Percentiles rank a stretch among this genome's conserved stretches.
Conservation (phyloP, 2,329 filamentous ascomycete species). For the Diaporthe australafricana region DNA sequence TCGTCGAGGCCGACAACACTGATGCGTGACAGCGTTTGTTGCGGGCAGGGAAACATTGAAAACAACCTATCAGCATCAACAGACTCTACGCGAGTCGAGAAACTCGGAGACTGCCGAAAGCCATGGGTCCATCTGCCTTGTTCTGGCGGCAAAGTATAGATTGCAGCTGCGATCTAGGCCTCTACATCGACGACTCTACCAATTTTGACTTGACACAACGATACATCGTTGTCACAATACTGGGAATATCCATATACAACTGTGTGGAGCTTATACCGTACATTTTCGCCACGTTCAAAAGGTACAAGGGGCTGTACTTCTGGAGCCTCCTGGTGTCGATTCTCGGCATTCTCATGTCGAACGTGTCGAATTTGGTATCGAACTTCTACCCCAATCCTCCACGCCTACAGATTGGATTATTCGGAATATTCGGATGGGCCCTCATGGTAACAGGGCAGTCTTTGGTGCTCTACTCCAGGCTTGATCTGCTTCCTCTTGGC, state of each 20-base stretch:
- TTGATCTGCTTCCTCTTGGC: neutral
- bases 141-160: neutral
- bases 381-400: conserved; percentile 3
- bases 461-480: neutral
- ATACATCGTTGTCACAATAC: neutral
- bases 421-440: neutral
- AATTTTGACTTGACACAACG: neutral
- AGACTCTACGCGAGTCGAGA: neutral
- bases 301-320: neutral
- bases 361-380: neutral
- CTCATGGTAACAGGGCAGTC: conserved; percentile 5
- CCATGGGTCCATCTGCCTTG: neutral
- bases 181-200: neutral
- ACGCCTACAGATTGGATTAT: neutral
- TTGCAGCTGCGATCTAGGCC: neutral
- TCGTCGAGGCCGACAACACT: no score
- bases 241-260: conserved; percentile 1
- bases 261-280: neutral
- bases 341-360: conserved; percentile 6
- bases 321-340: neutral
- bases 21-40: no score
- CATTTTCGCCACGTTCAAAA: conserved; percentile 7
- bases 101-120: neutral
- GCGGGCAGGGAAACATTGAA: neutral
- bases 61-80: neutral